Conservation (phyloP, 1,139 yeast species). For the Debaryomyces sp. region DNA sequence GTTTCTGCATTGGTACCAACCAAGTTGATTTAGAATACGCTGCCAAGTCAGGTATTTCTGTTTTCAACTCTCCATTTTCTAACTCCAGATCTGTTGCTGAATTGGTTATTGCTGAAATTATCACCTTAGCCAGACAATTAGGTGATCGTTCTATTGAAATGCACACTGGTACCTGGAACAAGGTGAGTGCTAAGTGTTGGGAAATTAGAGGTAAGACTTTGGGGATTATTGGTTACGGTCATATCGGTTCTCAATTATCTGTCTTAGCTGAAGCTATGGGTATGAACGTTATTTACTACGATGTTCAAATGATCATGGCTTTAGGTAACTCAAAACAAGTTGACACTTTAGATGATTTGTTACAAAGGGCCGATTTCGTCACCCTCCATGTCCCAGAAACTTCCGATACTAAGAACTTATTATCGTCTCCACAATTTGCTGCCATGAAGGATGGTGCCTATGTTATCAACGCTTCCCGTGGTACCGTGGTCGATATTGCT, state of each 20-base stretch:
- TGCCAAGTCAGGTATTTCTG: constrained; percentile 92
- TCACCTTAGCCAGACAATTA: constrained; percentile 91
- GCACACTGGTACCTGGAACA: constrained; percentile 98
- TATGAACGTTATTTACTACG: constrained; percentile 94
- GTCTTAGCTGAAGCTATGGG: constrained; percentile 98
- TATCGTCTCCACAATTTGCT: constrained; percentile 88
- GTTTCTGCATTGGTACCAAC: constrained; percentile 99
- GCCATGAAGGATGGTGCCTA: constrained; percentile 97
- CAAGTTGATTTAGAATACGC: constrained; percentile 95
- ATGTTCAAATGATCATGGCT: constrained; percentile 90
- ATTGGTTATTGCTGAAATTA: constrained; percentile 92
- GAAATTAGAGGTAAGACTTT: constrained; percentile 98
- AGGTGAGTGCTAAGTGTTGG: constrained; percentile 95
- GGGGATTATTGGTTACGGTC: constrained; percentile 98
- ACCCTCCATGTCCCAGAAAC: constrained; percentile 95
- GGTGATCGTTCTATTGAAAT: constrained; percentile 96
- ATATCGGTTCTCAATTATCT: constrained; percentile 95
- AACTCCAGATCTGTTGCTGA: constrained; percentile 99
- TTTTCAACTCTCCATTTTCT: constrained; percentile 97
- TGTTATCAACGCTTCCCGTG: constrained; percentile 94
- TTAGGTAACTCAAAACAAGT: constrained; percentile 98
- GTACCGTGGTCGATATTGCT: constrained; percentile 95
- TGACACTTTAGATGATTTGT: constrained; percentile 76
- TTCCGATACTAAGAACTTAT: constrained; percentile 86
- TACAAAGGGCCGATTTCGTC: constrained; percentile 82